Conservation (phyloP, 1,284 basidiomycete species). For the Earliella scabrosa region DNA sequence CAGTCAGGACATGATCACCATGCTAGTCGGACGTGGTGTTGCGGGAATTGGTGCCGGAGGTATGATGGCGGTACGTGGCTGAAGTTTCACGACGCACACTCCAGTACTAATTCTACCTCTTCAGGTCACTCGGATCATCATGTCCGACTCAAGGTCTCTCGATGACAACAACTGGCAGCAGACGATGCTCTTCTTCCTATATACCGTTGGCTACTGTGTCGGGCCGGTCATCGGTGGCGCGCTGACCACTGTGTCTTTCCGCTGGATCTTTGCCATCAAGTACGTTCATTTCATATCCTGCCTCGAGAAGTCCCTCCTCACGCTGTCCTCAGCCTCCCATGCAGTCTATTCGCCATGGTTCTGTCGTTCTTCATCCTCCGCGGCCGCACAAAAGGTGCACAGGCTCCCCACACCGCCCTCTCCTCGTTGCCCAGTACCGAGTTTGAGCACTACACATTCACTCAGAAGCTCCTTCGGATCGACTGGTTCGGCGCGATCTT, state of each 20-base stretch:
- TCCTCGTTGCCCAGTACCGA: background rate
- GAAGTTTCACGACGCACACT: background rate
- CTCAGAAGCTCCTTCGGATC: slow-evolving; percentile 41
- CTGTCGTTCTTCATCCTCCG: slow-evolving; percentile 48
- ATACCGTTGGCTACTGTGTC: slow-evolving; percentile 45
- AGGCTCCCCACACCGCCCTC: slow-evolving; percentile 25
- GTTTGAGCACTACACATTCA: slow-evolving; percentile 20
- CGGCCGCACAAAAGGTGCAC: slow-evolving; percentile 32
- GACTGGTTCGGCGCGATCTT: slow-evolving; percentile 52
- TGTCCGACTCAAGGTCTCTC: slow-evolving; percentile 49
- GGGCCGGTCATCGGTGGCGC: slow-evolving; percentile 53
- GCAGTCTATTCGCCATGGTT: slow-evolving; percentile 38
- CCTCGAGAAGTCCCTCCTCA: slow-evolving; percentile 11
- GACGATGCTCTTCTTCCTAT: slow-evolving; percentile 46
- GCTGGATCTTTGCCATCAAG: slow-evolving; percentile 63
- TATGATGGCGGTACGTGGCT: slow-evolving; percentile 43
- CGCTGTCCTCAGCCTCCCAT: slow-evolving; percentile 32
- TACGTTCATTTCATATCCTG: slow-evolving; percentile 26
- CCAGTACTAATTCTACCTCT: background rate
- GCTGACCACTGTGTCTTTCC: slow-evolving; percentile 44
- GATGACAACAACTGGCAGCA: slow-evolving; percentile 48
- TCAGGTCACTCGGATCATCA: slow-evolving; percentile 48
- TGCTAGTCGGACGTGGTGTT: slow-evolving; percentile 49
- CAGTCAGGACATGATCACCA: slow-evolving; percentile 43
- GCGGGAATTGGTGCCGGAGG: slow-evolving; percentile 53